Evolutionary conservation across 2,329 filamentous ascomycete species (phyloP).

Genomic region (Apiospora kogelbergensis): DNA sequence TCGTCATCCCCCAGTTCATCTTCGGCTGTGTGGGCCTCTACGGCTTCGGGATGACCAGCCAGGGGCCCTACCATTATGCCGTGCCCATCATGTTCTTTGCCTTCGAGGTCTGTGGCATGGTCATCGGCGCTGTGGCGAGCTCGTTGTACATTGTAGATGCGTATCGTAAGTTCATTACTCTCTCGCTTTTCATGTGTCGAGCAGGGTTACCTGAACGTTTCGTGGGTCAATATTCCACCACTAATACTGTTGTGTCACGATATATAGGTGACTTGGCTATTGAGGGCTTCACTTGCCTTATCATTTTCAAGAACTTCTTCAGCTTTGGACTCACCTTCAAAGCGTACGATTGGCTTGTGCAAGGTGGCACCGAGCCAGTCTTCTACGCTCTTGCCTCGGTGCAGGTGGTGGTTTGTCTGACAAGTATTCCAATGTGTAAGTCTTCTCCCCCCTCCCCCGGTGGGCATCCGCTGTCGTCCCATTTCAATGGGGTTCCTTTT

Average conservation of each 20-base stretch:
- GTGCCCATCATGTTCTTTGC: conserved; percentile 81
- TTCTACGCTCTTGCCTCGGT: conserved; percentile 75
- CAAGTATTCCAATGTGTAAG: conserved; percentile 80
- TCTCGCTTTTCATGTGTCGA: not conserved
- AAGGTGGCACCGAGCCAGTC: conserved; percentile 56
- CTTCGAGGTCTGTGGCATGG: conserved; percentile 85
- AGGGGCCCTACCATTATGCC: conserved; percentile 68
- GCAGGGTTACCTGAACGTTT: too few species aligned
- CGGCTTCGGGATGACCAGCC: conserved; percentile 76
- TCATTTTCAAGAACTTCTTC: conserved; percentile 95
- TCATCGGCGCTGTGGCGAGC: conserved; percentile 82
- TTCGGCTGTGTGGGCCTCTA: conserved; percentile 78
- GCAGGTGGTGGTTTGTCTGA: conserved; percentile 73
- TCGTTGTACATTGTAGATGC: conserved; percentile 91
- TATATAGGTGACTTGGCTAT: conserved; percentile 70
- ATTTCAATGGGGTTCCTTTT: not conserved
- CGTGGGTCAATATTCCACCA: not conserved
- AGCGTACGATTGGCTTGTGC: conserved; percentile 79
- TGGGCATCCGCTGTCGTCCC: not conserved
- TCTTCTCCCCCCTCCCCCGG: conserved; percentile 23
- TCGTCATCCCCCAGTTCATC: conserved; percentile 80
- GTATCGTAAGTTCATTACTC: conserved; percentile 60
- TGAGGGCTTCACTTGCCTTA: conserved; percentile 84
- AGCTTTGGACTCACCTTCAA: conserved; percentile 82
- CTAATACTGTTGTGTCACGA: not conserved